Base-by-base conservation (phyloP, 163 green algal genomes). In the Volvox carteri region DNA sequence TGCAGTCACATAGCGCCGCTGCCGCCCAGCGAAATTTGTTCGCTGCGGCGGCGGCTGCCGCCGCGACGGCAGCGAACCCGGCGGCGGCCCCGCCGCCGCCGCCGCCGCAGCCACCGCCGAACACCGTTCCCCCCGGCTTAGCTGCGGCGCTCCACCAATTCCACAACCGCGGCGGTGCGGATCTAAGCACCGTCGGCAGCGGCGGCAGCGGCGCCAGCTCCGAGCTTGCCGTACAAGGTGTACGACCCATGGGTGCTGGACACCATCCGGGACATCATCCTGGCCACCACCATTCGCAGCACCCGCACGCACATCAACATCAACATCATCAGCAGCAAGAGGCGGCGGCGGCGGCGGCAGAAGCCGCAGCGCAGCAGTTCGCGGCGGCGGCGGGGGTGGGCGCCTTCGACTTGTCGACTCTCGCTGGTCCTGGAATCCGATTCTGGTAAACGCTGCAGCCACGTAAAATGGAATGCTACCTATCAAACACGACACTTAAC, bases 61-160 rank as follows among this genome's bases (percentile, higher is more conserved):
- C 62, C 5, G 79, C 42, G 3, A 30, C n/a, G 23, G 62, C 62
- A 19, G 60, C 62, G 42, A 58, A 72, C 60, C 35, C 79, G n/a
- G 60, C 62, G 9, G 70, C 46, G 54, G 54, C 39, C 19, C 76
- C 76, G 50, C 75, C 48, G 48, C 35, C 35, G 11, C 68, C 35
- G 21, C n/a, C 39, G 54, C 78, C 39, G 33, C 76, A 50, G 56
- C 58, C 56, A 41, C 44, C 25, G 11, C 44, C 42, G 18, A 30
- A 33, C n/a, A 37, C 48, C 76, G 21, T 33, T 23, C 56, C 44
- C 1, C 52, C 79, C 0, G 79, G 79, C 0, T 46, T 87, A 30
- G 79, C 79, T 28, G 79, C 79, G 33, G 79, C 79, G 44, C 79
- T 87, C 60, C 79, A 87, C 60, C 79, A 87, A 48, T 78, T 87